Evolutionary conservation across 2,329 filamentous ascomycete genomes (phyloP), one percentile per base, ranked within the genome.

Genomic region (Cadophora sp.): DNA sequence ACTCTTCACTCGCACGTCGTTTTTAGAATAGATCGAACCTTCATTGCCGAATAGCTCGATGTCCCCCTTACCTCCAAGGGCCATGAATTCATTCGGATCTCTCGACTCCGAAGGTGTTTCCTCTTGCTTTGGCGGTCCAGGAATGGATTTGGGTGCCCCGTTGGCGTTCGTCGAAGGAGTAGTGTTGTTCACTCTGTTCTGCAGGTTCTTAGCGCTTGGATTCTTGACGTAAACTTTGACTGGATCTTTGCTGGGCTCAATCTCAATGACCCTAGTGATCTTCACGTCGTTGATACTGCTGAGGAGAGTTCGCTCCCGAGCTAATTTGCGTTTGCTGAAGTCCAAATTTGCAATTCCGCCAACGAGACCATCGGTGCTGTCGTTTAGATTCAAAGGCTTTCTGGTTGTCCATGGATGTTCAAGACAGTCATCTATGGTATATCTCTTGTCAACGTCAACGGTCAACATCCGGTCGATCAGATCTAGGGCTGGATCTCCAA

Each of bases 391-490:
- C 43, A 87, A 82, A 16, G 78, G 71, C 50, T 81, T 86, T 71
- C 88, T 85, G 0, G 89, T 93, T 64, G 93, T 87, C 96, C 96
- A 99, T 0, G 95, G 94, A 77, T 99, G 96, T 72, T 91, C 84
- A 11, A 99, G 85, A 77, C 96, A 98, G 75, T 97, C 89, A 72
- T 98, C 94, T 69, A 99, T 89, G 0, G 92, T 95, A 79, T 92
- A 95, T 60, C 96, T 89, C 79, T 91, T 88, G 31, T 93, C 89
- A 2, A 93, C 90, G 72, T 97, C 90, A 40, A 97, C 94, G 2
- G 92, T 92, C 62, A 99, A 86, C 96, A 99, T 99, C 51, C 86
- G 87, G 79, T 99, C 96, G 73, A 99, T 98, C 40, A 99, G 85
- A 73, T 98, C 94, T 64, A 99, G 71, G 8, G 95, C 96, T 65